Evolutionary conservation across 139 green algal genomes (phyloP).

Genomic region (Tetraselmis chui): DNA sequence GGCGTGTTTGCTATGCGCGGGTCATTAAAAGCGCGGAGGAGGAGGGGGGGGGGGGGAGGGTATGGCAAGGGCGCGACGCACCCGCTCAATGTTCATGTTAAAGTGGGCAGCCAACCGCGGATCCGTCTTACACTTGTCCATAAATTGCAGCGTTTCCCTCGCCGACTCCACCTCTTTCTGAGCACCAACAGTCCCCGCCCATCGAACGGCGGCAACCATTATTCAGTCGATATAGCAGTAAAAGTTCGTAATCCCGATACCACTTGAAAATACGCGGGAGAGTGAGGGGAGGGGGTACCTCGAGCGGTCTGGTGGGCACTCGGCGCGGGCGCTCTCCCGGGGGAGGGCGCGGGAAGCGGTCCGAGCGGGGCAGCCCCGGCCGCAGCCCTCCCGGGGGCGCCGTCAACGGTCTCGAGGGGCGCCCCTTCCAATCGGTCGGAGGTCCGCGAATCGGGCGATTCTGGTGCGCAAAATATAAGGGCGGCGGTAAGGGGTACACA

Average conservation of each 20-base stretch:
- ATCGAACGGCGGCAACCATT: no score
- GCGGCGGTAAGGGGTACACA: background rate
- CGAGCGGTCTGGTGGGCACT: background rate
- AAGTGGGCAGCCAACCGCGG: background rate
- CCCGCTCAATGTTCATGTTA: background rate
- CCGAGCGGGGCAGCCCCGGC: background rate
- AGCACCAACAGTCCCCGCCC: no score
- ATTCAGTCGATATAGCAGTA: background rate
- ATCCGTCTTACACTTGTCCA: background rate
- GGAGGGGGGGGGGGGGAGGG: no score
- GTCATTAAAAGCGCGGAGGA: background rate
- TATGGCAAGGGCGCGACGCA: no score
- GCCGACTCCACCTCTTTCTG: background rate
- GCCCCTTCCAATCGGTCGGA: background rate
- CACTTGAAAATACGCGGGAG: background rate
- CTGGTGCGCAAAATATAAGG: background rate
- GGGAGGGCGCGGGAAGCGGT: background rate
- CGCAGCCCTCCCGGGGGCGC: no score
- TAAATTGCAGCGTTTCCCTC: background rate
- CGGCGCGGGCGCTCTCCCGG: background rate
- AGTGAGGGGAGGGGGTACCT: background rate
- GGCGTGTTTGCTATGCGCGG: background rate
- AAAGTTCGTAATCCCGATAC: background rate
- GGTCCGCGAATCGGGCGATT: background rate
- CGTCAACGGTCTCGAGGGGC: background rate